These are phyloP conservation scores for Malassezia dermatis DNA, from an alignment of 1,284 basidiomycete species.

Conservation along the genomic window DNA sequence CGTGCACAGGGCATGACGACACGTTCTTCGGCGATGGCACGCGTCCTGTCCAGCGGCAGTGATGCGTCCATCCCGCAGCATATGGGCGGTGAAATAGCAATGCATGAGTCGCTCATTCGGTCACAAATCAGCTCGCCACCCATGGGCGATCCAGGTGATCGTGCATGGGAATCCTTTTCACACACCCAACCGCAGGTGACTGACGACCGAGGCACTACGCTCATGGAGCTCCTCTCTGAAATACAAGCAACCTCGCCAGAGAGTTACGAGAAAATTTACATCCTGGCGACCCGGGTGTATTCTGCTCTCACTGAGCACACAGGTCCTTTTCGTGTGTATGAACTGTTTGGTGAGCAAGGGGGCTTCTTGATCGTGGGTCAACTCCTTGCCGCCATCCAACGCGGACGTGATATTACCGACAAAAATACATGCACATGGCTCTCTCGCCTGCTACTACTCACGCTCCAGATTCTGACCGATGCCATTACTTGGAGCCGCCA, in stretches of 20 bases:
- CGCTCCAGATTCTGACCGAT: constrained; percentile 31
- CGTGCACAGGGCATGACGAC: neutral
- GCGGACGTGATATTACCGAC: neutral
- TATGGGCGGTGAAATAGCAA: neutral
- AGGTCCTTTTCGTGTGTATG: constrained; percentile 15
- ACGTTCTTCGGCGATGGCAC: neutral
- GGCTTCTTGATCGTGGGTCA: constrained; percentile 37
- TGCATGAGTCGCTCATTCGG: neutral
- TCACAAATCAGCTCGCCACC: neutral
- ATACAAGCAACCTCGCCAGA: neutral
- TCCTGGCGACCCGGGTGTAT: constrained; percentile 14
- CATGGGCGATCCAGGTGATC: neutral
- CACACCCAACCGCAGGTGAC: neutral
- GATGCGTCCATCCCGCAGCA: neutral
- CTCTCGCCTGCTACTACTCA: constrained; percentile 25
- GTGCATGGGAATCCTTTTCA: neutral
- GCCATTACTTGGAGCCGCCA: constrained; percentile 24
- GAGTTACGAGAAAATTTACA: neutral
- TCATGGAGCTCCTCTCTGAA: neutral
- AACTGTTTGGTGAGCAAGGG: constrained; percentile 30
- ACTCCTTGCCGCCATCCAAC: constrained; percentile 28
- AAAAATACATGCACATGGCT: neutral
- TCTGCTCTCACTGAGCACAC: constrained; percentile 22
- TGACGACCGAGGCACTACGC: neutral
- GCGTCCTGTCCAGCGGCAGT: neutral